These are phyloP conservation scores for Ustilago hordei DNA, from an alignment of 1,284 basidiomycete species.

Conservation along the genomic window DNA sequence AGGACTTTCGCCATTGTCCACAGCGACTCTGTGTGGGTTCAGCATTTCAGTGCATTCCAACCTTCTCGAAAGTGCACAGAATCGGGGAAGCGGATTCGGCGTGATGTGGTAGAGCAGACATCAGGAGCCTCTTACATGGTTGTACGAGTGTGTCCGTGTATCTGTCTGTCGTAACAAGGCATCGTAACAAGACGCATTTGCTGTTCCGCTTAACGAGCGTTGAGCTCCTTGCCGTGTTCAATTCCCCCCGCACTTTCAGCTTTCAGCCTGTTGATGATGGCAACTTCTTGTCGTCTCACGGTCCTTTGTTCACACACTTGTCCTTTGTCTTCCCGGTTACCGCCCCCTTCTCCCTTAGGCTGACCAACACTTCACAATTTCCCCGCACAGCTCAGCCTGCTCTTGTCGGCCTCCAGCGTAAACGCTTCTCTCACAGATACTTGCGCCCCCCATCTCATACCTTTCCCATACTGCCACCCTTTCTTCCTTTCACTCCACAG, in stretches of 20 bases:
- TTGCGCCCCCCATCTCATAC: not conserved
- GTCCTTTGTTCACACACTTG: not conserved
- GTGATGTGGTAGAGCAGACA: not conserved
- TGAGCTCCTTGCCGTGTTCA: not conserved
- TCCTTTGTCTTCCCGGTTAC: not conserved
- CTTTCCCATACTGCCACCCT: no score
- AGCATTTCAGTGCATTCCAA: no score
- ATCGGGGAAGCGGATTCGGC: no score
- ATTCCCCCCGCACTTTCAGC: constrained; percentile 7
- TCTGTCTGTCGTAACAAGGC: not conserved
- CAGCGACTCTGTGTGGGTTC: no score
- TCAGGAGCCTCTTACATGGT: not conserved
- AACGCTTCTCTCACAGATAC: not conserved
- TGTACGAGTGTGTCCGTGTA: not conserved
- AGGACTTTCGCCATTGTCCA: no score
- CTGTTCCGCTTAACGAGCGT: not conserved
- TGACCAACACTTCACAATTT: not conserved
- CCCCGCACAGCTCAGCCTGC: not conserved
- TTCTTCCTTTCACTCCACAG: no score
- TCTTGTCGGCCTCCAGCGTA: no score
- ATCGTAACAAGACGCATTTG: not conserved
- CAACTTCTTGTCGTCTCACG: not conserved
- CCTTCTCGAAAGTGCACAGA: no score
- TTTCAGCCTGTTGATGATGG: not conserved
- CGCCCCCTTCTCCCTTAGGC: not conserved